Evolutionary conservation across 2,329 filamentous ascomycete species (phyloP).

Genomic region (Orbilia ellipsospora): DNA sequence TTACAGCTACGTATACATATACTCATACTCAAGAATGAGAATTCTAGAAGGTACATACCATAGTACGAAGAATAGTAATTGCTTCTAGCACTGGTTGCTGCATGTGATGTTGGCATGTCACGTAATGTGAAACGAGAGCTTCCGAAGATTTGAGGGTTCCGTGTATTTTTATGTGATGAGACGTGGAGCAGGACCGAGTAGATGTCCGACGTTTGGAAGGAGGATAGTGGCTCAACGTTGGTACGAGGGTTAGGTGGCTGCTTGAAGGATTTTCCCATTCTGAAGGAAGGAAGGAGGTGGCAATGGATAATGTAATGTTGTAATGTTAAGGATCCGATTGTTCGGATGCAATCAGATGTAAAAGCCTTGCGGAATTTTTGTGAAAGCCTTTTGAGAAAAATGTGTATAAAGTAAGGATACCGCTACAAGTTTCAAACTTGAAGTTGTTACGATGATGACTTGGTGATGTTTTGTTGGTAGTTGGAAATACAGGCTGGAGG

Average conservation of each 20-base stretch:
- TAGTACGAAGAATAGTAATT: too few species aligned
- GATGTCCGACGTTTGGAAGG: slow-evolving; percentile 42
- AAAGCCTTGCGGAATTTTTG: too few species aligned
- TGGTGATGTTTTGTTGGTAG: too few species aligned
- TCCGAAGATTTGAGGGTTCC: slow-evolving; percentile 45
- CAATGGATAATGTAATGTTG: slow-evolving; percentile 4
- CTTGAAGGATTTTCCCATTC: slow-evolving; percentile 7
- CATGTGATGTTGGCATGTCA: too few species aligned
- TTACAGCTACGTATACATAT: too few species aligned
- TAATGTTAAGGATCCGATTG: slow-evolving; percentile 2
- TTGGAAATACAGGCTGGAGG: too few species aligned
- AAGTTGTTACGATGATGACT: too few species aligned
- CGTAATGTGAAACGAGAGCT: slow-evolving; percentile 40
- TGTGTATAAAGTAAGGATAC: too few species aligned
- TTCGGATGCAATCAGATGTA: too few species aligned
- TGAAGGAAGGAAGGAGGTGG: background rate
- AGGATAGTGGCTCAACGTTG: background rate
- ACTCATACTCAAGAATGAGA: background rate
- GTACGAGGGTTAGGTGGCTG: background rate
- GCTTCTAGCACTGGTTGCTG: too few species aligned
- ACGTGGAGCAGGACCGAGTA: slow-evolving; percentile 37
- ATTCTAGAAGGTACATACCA: background rate
- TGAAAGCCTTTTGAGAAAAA: too few species aligned
- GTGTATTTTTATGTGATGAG: slow-evolving; percentile 30
- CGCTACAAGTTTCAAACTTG: too few species aligned